phyloP scores from a whole-genome alignment of 1,284 basidiomycete genomes.

The Schizophyllum amplum region DNA sequence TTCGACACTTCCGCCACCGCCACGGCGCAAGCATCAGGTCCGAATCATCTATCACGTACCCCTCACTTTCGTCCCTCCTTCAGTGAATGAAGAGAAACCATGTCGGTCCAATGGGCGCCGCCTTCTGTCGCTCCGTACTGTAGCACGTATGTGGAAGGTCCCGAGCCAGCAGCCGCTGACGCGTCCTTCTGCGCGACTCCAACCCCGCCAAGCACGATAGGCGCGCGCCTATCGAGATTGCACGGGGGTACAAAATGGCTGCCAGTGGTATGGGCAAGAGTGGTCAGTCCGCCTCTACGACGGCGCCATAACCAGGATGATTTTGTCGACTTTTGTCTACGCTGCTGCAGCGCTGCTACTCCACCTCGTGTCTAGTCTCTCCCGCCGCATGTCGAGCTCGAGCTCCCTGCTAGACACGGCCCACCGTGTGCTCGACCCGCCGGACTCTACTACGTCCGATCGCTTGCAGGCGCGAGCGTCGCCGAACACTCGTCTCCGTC shows the following conservation, averaged over 20 bases:
- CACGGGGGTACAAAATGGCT: background rate
- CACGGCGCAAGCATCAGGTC: background rate
- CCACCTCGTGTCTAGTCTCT: background rate
- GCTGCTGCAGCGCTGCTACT: background rate
- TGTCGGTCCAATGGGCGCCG: background rate
- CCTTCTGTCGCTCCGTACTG: background rate
- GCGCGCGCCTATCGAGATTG: background rate
- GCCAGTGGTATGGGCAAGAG: background rate
- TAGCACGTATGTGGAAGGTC: too few relatives aligned
- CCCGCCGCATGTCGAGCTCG: background rate
- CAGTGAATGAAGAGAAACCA: background rate
- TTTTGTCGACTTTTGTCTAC: background rate
- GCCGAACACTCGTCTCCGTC: constrained; percentile 35
- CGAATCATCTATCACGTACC: too few relatives aligned
- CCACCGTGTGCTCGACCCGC: constrained; percentile 22
- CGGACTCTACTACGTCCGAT: constrained; percentile 8
- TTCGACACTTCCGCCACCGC: background rate
- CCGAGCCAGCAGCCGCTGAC: too few relatives aligned
- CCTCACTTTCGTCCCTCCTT: background rate
- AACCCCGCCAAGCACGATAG: background rate
- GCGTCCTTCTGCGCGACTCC: background rate
- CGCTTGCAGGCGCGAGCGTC: constrained; percentile 29
- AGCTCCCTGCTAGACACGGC: background rate
- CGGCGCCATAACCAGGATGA: background rate
- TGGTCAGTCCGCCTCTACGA: background rate